Evolutionary conservation across 257 asterid species (phyloP), one percentile per base, ranked within the genome.

Genomic region (Solanum infundibuliforme): DNA sequence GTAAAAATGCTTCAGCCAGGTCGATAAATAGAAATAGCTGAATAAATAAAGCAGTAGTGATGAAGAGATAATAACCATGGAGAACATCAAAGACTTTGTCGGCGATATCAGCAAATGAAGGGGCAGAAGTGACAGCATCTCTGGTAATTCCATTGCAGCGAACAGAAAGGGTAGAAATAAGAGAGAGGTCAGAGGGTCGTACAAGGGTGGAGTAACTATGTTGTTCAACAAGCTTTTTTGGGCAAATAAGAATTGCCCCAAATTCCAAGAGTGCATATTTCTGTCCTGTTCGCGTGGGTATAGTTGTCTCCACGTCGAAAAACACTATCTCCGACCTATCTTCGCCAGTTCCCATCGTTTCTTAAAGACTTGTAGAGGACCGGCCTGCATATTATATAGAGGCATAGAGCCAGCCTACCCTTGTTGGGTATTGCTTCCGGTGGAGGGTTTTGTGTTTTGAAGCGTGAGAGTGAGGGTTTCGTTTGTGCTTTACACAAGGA

Each of bases 271-370:
- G 90, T 12, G 96, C 95, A 65, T 72, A 92, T 3, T 96, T 93
- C 90, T 93, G 98, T 0, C 99, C 98, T 2, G 90, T 43, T 35
- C 98, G 94, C 43, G 93, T 91, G 36, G 99, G 99, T 9, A 95
- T 92, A 43, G 96, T 96, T 83, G 99, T 97, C 90, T 97, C 99
- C 87, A 97, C 91, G 71, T 97, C 99, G 92, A 96, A 96, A 92
- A 97, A 97, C 3, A 93, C 99, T 68, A 96, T 96, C 90, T 96
- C 99, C 18, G 98, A 90, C 87, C 91, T 90, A 27, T 94, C 96
- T 12, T 62, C 90, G 5, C 41, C 88, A 74, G 88, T 85, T 88
- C 73, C 85, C 92, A 89, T 89, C 87, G 82, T 84, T 82, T 16
- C 62, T 55, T 27, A n/a, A 46, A 32, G 66, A 72, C 48, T 41